Conservation (phyloP, 345 rosid genomes). For the Erucastrum elatum region DNA sequence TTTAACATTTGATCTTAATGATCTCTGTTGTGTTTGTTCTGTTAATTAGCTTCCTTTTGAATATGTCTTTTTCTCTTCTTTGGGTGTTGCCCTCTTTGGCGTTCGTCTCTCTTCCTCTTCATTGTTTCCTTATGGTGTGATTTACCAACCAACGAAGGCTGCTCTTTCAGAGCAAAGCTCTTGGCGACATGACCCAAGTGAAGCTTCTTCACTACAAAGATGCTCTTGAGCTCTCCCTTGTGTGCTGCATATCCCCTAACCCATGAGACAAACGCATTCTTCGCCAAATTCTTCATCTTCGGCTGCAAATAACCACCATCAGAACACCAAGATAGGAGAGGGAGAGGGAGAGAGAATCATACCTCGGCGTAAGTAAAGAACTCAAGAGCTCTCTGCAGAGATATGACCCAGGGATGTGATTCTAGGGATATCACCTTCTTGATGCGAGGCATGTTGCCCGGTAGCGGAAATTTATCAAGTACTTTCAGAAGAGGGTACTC, state of each 20-base stretch:
- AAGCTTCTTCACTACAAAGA: slow-evolving; percentile 86
- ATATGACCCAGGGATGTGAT: slow-evolving; percentile 78
- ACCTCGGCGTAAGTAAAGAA: slow-evolving; percentile 61
- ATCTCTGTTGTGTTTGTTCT: too few relatives aligned
- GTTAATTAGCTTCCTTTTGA: too few relatives aligned
- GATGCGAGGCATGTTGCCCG: slow-evolving; percentile 45
- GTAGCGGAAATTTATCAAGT: slow-evolving; percentile 61
- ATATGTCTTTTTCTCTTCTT: slow-evolving; percentile 42
- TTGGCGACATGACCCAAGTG: slow-evolving; percentile 97
- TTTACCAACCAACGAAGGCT: slow-evolving; percentile 80
- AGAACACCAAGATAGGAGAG: not conserved
- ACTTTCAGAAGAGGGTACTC: slow-evolving; percentile 83
- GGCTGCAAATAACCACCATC: slow-evolving; percentile 44
- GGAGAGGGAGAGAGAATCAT: slow-evolving; percentile 11
- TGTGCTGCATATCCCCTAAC: slow-evolving; percentile 88
- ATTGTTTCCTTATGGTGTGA: slow-evolving; percentile 71
- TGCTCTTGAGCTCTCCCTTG: slow-evolving; percentile 84
- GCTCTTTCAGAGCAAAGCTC: slow-evolving; percentile 90
- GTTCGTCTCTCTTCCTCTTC: slow-evolving; percentile 86
- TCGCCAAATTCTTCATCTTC: slow-evolving; percentile 64
- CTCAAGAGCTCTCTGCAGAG: slow-evolving; percentile 76
- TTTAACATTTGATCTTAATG: too few relatives aligned
- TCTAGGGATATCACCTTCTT: slow-evolving; percentile 60
- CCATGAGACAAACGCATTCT: slow-evolving; percentile 91
- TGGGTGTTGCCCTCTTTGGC: slow-evolving; percentile 42